These are phyloP conservation scores for Mycena filopes DNA, from an alignment of 768 basidiomycete species.

Conservation along the genomic window DNA sequence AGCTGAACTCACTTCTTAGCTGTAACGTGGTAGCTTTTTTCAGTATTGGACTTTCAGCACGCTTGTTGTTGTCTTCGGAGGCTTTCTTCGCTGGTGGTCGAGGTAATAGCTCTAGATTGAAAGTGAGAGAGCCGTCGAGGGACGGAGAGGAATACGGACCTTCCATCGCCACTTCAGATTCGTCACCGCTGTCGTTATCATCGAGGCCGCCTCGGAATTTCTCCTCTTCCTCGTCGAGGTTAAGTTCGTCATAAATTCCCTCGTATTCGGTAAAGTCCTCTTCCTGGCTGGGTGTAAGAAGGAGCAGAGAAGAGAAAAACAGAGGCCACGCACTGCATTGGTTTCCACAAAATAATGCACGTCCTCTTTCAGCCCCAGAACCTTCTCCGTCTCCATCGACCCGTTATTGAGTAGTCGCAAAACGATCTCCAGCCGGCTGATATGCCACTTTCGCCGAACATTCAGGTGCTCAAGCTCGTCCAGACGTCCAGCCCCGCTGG, in stretches of 20 bases:
- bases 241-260: constrained; percentile 97
- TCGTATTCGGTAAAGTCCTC: constrained; percentile 98
- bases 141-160: constrained; percentile 49
- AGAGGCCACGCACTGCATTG: constrained; percentile 84
- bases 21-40: constrained; percentile 77
- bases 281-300: constrained; percentile 63
- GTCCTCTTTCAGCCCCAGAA: constrained; percentile 89
- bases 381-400: constrained; percentile 83
- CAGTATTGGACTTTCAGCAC: constrained; percentile 80
- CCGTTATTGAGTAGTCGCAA: constrained; percentile 95
- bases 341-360: constrained; percentile 96
- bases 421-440: constrained; percentile 91
- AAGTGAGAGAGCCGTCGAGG: background rate
- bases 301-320: background rate
- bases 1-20: constrained; percentile 71
- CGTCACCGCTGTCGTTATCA: constrained; percentile 78
- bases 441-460: constrained; percentile 95
- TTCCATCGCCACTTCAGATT: constrained; percentile 80
- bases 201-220: constrained; percentile 85
- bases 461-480: constrained; percentile 90
- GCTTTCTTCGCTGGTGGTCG: constrained; percentile 79
- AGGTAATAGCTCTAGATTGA: constrained; percentile 63
- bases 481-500: constrained; percentile 68
- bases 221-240: constrained; percentile 96
- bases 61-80: constrained; percentile 85